Evolutionary conservation across 1,139 yeast species (phyloP).

Genomic region (Casaregolazyma suthepensis): DNA sequence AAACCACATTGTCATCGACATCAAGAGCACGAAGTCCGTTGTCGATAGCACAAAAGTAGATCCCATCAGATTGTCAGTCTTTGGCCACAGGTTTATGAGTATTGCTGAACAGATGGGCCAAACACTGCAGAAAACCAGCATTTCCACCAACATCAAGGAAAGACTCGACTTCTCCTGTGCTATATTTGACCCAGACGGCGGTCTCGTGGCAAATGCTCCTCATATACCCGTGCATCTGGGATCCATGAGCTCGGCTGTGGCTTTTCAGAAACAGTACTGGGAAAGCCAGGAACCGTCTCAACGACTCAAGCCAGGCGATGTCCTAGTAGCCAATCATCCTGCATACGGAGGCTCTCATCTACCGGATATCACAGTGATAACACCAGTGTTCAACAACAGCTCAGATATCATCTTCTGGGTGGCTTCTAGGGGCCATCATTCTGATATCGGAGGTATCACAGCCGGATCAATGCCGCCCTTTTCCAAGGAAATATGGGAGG

Average conservation of each 20-base stretch:
- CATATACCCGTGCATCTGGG: slow-evolving; percentile 86
- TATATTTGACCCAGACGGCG: slow-evolving; percentile 66
- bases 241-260: slow-evolving; percentile 81
- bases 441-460: slow-evolving; percentile 60
- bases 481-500: slow-evolving; percentile 55
- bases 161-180: slow-evolving; percentile 84
- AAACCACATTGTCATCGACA: slow-evolving; percentile 50
- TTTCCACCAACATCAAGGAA: slow-evolving; percentile 82
- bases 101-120: slow-evolving; percentile 89
- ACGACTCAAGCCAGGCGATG: slow-evolving; percentile 57
- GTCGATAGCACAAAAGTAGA: slow-evolving; percentile 37
- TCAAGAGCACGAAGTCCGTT: slow-evolving; percentile 15
- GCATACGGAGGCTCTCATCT: slow-evolving; percentile 76
- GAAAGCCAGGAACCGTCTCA: slow-evolving; percentile 27
- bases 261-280: slow-evolving; percentile 62
- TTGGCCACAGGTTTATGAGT: slow-evolving; percentile 81
- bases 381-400: slow-evolving; percentile 61
- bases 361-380: slow-evolving; percentile 74
- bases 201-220: slow-evolving; percentile 79
- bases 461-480: slow-evolving; percentile 66
- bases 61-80: slow-evolving; percentile 69
- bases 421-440: slow-evolving; percentile 63
- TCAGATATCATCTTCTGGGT: slow-evolving; percentile 48
- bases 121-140: slow-evolving; percentile 71
- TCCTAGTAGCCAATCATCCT: slow-evolving; percentile 72